Base-by-base conservation (phyloP, 495 filamentous ascomycete genomes). In the Tetracladium marchalianum region DNA sequence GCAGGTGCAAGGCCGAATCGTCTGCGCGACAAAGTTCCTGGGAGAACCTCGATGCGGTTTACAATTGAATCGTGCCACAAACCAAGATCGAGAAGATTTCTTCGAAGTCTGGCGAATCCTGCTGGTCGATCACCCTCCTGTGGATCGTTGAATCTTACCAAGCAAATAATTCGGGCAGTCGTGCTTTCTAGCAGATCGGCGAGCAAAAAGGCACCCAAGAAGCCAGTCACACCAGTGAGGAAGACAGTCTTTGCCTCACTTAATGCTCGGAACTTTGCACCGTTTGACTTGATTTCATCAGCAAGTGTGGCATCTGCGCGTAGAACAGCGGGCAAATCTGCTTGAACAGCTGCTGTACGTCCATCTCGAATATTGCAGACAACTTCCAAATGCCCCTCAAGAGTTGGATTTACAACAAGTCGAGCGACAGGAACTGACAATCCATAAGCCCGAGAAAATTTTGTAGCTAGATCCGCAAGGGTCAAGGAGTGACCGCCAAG, bases 401-500 rank as follows among this genome's bases (percentile, higher is more conserved):
- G 64, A 1, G 79, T 82, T 1, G 76, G 68, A 35, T 74, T 73
- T 17, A 76, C 78, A 2, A 77, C 80, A 32, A 85, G 73, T 35
- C 73, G 73, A 39, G 71, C 73, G 33, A 85, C 71, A 5, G 77
- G 71, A 2, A 85, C 67, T 9, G 73, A 68, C 56, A 85, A 78
- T 12, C 78, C 80, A 52, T 79, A 81, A 7, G 67, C 66, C 38
- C 67, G 66, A 0, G 77, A 75, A 2, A 83, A 48, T 41, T 70
- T 69, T 3, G 73, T 74, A 15, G 78, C 71, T 12, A 83, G 70
- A 39, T 81, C 78, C 0, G 79, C 81, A 31, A 85, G 66, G n/a
- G 76, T 76, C 49, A 85, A 61, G 9, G 77, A 81, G 59, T 84
- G 81, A 1, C 81, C 81, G n/a, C 81, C 81, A 4, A 83, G 58